A percentile compares a stretch with the other conserved stretches of the same genome.
phyloP scores from a whole-genome alignment of 176 grass and related monocot genomes.

The Oryza meridionalis region DNA sequence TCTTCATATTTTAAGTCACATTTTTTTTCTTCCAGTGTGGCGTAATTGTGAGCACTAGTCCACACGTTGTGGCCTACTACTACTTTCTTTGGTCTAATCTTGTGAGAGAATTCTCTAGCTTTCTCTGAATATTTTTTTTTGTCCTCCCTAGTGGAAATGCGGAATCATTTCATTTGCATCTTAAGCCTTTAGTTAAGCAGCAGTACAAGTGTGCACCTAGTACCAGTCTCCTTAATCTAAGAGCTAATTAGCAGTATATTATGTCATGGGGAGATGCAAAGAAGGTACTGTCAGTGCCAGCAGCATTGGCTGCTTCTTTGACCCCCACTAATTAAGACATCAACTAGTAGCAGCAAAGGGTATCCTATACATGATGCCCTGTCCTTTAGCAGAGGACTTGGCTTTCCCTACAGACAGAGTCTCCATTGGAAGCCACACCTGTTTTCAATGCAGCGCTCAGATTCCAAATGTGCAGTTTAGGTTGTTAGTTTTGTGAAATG shows the following conservation, averaged over 20 bases:
- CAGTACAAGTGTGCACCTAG: neutral
- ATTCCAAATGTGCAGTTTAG: conserved; percentile 32
- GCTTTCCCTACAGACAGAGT: neutral
- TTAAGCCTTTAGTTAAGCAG: neutral
- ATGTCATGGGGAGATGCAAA: neutral
- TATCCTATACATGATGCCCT: conserved; percentile 37
- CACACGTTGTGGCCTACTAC: neutral
- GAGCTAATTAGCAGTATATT: neutral
- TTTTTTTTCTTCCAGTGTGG: neutral
- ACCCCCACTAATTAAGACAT: conserved; percentile 40
- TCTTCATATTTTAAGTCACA: too few relatives aligned
- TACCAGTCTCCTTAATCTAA: neutral
- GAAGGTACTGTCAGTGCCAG: conserved; percentile 18
- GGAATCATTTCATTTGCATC: neutral
- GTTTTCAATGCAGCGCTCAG: neutral
- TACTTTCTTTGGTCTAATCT: neutral
- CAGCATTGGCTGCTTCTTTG: conserved; percentile 40
- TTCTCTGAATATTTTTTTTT: neutral
- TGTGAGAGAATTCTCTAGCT: too few relatives aligned
- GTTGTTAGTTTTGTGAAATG: neutral
- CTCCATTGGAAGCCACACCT: conserved; percentile 17
- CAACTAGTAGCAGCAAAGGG: conserved; percentile 12
- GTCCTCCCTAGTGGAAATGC: neutral
- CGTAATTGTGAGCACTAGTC: neutral
- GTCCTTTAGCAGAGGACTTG: conserved; percentile 36